Conservation (phyloP, 2,329 filamentous ascomycete species). For the Penicillium sp. region DNA sequence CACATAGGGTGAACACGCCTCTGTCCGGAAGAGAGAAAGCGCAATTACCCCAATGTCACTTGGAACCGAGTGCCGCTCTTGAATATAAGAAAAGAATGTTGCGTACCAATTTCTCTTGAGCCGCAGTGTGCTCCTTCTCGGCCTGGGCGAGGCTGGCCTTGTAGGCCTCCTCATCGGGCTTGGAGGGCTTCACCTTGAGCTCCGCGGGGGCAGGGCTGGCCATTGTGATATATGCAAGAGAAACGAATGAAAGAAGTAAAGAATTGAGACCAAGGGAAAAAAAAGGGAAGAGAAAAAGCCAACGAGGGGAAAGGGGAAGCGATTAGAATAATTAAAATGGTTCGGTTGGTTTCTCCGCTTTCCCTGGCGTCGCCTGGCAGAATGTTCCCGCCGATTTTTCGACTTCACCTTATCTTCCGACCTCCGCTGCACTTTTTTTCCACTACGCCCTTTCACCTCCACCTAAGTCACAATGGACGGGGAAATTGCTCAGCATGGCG, state of each 20-base stretch:
- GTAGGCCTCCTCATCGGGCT: conserved; percentile 82
- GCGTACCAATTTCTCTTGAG: conserved; percentile 68
- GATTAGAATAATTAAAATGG: conserved; percentile 23
- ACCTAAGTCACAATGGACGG: conserved; percentile 37
- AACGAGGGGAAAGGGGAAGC: conserved; percentile 23
- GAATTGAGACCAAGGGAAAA: conserved; percentile 10
- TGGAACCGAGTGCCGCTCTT: neutral
- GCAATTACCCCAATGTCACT: neutral
- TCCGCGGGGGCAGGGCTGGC: conserved; percentile 37
- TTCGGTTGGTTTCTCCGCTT: conserved; percentile 30
- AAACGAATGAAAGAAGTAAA: conserved; percentile 11
- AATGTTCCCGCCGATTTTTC: conserved; percentile 28
- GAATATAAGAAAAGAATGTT: neutral
- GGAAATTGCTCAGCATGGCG: conserved; percentile 34
- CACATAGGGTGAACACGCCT: neutral
- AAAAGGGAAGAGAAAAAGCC: conserved; percentile 12
- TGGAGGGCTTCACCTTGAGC: conserved; percentile 64
- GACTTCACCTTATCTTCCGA: conserved; percentile 19
- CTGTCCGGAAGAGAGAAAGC: neutral
- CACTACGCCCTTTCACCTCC: neutral
- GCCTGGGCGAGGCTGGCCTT: conserved; percentile 75
- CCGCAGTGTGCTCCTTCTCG: conserved; percentile 80
- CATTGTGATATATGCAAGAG: conserved; percentile 28
- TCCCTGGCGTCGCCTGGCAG: conserved; percentile 21
- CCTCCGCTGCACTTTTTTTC: conserved; percentile 5